Base-by-base conservation (phyloP, 1,284 basidiomycete species). In the Melampsora larici-populina region DNA sequence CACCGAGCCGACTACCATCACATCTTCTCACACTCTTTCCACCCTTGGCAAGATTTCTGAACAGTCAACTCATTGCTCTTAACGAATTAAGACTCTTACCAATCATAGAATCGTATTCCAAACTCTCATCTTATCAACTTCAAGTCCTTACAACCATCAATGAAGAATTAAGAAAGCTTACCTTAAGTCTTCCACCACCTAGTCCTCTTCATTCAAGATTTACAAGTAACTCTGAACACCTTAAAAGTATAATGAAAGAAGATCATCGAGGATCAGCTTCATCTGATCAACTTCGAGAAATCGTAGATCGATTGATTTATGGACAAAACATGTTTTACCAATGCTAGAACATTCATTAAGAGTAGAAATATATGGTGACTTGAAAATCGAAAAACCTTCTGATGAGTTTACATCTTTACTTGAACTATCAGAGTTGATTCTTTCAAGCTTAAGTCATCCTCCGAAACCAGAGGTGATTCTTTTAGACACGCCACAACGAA, bases 11-110 rank as follows among this genome's bases (percentile, higher is more conserved):
- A 40, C n/a, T 62, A 26, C 60, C 62, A 6, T 33, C 58, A 24
- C 66, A 40, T 36, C 48, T 55, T 40, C 55, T 72, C 31, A 49
- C 15, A 24, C 24, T 73, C 18, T 73, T 73, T 58, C 60, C 64
- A 55, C 63, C 51, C 11, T 18, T 75, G 1, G 48, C 64, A 8
- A 17, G 49, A 11, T 68, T 75, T 17, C 36, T 75, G 2, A 75
- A 75, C 36, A n/a, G 11, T 51, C 73, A 75, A 40, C 58, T 75
- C 9, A 75, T 15, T 9, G 63, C 64, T 13, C 51, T 75, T 8
- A 75, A 75, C 43, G 73, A 75, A 66, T 51, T 75, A 18, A 31
- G 73, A 43, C 36, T 75, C n/a, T 43, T 75, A 60, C 64, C 64
- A 4, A 46, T 49, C 13, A 48, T 36, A 36, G 65, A 58, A 55